Percentiles rank a stretch among this genome's conserved stretches.
Evolutionary conservation across 208 protist genomes (phyloP).

Genomic region (Trypanosoma conorhini): DNA sequence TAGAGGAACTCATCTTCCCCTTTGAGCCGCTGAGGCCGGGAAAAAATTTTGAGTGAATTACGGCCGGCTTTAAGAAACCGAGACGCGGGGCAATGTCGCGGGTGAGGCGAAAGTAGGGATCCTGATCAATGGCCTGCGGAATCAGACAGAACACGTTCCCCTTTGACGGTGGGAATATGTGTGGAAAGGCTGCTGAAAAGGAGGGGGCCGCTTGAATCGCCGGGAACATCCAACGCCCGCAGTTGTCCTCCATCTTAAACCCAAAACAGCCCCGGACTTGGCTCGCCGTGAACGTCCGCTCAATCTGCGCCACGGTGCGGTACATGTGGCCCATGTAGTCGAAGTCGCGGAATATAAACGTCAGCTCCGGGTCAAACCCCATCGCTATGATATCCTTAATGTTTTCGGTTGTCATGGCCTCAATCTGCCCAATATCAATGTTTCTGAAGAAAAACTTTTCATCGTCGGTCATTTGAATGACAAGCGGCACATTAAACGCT

Average conservation of each 20-base stretch:
- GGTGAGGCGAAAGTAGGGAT: constrained; percentile 99
- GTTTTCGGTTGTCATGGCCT: constrained; percentile 96
- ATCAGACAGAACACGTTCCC: constrained; percentile 98
- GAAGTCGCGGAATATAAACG: constrained; percentile 99
- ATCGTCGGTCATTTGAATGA: constrained; percentile 99
- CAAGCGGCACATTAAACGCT: constrained; percentile 98
- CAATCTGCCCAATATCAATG: constrained; percentile 93
- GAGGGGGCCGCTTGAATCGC: constrained; percentile 98
- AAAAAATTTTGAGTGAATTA: constrained; percentile 99
- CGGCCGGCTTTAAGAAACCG: constrained; percentile 95
- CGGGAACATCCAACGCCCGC: constrained; percentile 98
- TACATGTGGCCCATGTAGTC: constrained; percentile 98
- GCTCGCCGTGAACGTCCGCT: constrained; percentile 95
- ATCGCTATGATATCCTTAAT: constrained; percentile 99
- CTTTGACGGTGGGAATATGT: constrained; percentile 92
- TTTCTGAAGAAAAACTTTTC: constrained; percentile 99
- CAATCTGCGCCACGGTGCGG: constrained; percentile 94
- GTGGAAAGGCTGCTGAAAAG: constrained; percentile 97
- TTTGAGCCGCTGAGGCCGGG: constrained; percentile 96
- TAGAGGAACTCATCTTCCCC: constrained; percentile 98
- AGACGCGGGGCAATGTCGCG: constrained; percentile 97
- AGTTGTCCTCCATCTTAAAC: constrained; percentile 96
- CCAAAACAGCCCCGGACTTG: constrained; percentile 97
- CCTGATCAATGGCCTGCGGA: constrained; percentile 98
- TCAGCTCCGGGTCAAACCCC: constrained; percentile 98